Base-by-base conservation (phyloP, 169 alveolate genomes). In the Besnoitia besnoiti region DNA sequence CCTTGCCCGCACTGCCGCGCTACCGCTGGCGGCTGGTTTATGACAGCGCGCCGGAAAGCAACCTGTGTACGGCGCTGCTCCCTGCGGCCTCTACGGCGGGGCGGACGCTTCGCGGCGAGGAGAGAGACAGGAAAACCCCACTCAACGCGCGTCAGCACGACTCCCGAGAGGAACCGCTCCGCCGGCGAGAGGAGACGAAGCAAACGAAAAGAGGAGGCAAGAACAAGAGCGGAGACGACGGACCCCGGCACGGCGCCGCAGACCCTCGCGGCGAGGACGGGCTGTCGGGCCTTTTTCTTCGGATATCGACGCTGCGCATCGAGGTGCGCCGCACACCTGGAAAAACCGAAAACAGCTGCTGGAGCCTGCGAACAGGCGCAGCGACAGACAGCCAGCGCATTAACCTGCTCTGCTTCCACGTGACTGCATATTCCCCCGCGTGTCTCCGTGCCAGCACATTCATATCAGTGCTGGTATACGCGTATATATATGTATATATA, bases 1-100 rank as follows among this genome's bases (percentile, higher is more conserved):
- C 82, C 82, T 42, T 73, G 16, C 82, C 82, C 12, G 82, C 82
- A 16, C 27, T 73, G 47, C 82, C 82, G 47, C 82, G 82, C 39
- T 73, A 73, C n/a, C 82, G 82, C 39, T 37, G 39, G 46, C 82
- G 82, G 8, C 82, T 73, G 46, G 27, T 19, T 3, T 73, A 73
- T n/a, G 44, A n/a, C 46, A 8, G 24, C 0, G 14, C 24, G 47
- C 44, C 46, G 39, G 82, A 73, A 73, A 37, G 82, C 39, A 37
- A 37, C n/a, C 4, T 35, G 24, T 73, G 39, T 73, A 27, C 82
- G 44, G 19, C 82, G 39, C n/a, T 73, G 39, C n/a, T 27, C 16
- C n/a, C 46, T 19, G 5, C 47, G 82, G n/a, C 82, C 39, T 30
- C 21, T 16, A 19, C 39, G 39, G 44, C 33, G 33, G 14, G 79